Conservation (phyloP, 1,284 basidiomycete genomes). For the Cryptococcus sp. region DNA sequence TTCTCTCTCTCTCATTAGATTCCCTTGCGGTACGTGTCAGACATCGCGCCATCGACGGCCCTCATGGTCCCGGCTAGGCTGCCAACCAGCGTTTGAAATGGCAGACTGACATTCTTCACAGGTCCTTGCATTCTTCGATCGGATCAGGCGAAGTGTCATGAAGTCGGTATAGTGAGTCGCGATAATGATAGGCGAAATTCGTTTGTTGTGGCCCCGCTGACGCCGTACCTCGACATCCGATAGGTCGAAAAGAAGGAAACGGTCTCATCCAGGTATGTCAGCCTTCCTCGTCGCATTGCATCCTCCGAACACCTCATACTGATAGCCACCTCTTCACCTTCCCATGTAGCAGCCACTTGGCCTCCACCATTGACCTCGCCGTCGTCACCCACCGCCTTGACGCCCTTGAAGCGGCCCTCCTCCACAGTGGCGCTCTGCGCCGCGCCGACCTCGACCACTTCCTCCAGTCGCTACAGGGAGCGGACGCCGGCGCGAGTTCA, state of each 20-base stretch:
- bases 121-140: conserved; percentile 47
- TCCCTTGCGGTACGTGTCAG: conserved; percentile 30
- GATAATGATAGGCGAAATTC: not conserved
- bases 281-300: not conserved
- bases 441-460: conserved; percentile 46
- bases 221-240: not conserved
- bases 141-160: conserved; percentile 49
- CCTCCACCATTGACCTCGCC: conserved; percentile 46
- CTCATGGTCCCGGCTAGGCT: not conserved
- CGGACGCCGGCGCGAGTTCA: conserved; percentile 1
- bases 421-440: conserved; percentile 41
- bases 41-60: not conserved
- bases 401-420: conserved; percentile 46
- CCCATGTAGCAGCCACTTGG: conserved; percentile 30
- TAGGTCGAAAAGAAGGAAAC: conserved; percentile 38
- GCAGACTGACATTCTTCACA: conserved; percentile 6
- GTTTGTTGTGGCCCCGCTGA: not conserved
- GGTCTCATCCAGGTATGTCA: conserved; percentile 18
- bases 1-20: conserved; percentile 17
- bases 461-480: conserved; percentile 23
- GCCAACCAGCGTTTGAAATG: not conserved
- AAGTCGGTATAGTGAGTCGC: conserved; percentile 47
- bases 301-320: not conserved
- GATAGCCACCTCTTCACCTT: not conserved
- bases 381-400: conserved; percentile 47